phyloP scores from a whole-genome alignment of 129 eudicot species.

The Flaveria sonorensis region DNA sequence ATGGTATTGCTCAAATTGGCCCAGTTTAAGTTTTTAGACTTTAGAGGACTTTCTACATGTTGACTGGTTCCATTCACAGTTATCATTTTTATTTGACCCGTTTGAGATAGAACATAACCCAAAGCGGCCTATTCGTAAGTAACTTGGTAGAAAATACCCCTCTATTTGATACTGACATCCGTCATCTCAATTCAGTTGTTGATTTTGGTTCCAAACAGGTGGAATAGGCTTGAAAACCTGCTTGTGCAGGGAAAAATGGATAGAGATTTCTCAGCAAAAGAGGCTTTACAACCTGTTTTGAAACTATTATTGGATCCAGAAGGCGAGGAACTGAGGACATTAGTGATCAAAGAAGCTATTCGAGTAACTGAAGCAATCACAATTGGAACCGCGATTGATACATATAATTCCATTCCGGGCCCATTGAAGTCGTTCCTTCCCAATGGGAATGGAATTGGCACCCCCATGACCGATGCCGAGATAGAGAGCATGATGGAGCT shows the following conservation, averaged over 20 bases:
- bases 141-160: background rate
- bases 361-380: slow-evolving; percentile 77
- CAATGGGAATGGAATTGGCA: slow-evolving; percentile 51
- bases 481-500: slow-evolving; percentile 75
- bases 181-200: background rate
- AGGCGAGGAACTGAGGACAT: slow-evolving; percentile 78
- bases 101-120: slow-evolving; percentile 11
- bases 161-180: background rate
- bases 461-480: slow-evolving; percentile 50
- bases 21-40: background rate
- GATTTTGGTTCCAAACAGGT: slow-evolving; percentile 49
- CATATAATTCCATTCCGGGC: slow-evolving; percentile 67
- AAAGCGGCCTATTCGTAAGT: background rate
- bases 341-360: slow-evolving; percentile 84
- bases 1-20: background rate
- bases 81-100: background rate
- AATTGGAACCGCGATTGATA: slow-evolving; percentile 64
- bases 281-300: slow-evolving; percentile 92
- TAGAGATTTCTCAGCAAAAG: slow-evolving; percentile 85
- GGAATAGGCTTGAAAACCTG: slow-evolving; percentile 97
- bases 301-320: slow-evolving; percentile 79
- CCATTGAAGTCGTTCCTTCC: slow-evolving; percentile 51
- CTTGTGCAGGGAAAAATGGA: slow-evolving; percentile 85
- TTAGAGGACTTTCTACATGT: background rate
- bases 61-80: background rate